These are phyloP conservation scores for Parmelia sp. DNA, from an alignment of 495 filamentous ascomycete genomes.

Conservation along the genomic window DNA sequence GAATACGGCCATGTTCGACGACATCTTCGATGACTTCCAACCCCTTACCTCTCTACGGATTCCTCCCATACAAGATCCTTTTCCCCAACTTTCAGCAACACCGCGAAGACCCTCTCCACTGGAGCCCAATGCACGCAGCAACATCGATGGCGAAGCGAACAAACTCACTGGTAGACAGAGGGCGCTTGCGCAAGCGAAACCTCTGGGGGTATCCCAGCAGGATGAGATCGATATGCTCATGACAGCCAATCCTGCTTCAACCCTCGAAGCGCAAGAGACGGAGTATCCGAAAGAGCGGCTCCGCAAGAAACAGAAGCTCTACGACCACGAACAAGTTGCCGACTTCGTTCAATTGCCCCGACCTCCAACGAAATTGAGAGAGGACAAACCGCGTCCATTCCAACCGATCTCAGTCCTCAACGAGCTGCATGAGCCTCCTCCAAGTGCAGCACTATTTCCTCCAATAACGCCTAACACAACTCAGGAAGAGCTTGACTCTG, in stretches of 20 bases:
- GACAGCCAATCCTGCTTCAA: slow-evolving; percentile 21
- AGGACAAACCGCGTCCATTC: slow-evolving; percentile 45
- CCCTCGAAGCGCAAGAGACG: slow-evolving; percentile 34
- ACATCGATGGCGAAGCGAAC: slow-evolving; percentile 33
- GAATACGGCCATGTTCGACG: slow-evolving; percentile 23
- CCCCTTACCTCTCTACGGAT: slow-evolving; percentile 43
- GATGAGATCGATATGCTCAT: slow-evolving; percentile 16
- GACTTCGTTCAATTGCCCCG: slow-evolving; percentile 47
- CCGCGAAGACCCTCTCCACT: slow-evolving; percentile 43
- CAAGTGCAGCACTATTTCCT: slow-evolving; percentile 64
- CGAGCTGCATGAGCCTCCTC: slow-evolving; percentile 69
- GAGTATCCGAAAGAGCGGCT: slow-evolving; percentile 33
- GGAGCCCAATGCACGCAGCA: slow-evolving; percentile 42
- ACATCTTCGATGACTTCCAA: slow-evolving; percentile 39
- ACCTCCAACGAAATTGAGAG: slow-evolving; percentile 42
- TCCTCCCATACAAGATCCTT: slow-evolving; percentile 44
- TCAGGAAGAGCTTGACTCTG: slow-evolving; percentile 15
- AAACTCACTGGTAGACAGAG: slow-evolving; percentile 31
- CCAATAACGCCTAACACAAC: slow-evolving; percentile 46
- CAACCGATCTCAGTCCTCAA: slow-evolving; percentile 57
- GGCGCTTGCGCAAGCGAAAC: slow-evolving; percentile 30
- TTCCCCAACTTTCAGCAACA: slow-evolving; percentile 21
- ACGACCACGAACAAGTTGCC: slow-evolving; percentile 40
- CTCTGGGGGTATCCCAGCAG: slow-evolving; percentile 20
- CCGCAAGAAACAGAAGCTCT: slow-evolving; percentile 34